A percentile compares a stretch with the other conserved stretches of the same genome.
phyloP scores from a whole-genome alignment of 225 moss, liverwort and hornwort species.

The Takakia lepidozioides region DNA sequence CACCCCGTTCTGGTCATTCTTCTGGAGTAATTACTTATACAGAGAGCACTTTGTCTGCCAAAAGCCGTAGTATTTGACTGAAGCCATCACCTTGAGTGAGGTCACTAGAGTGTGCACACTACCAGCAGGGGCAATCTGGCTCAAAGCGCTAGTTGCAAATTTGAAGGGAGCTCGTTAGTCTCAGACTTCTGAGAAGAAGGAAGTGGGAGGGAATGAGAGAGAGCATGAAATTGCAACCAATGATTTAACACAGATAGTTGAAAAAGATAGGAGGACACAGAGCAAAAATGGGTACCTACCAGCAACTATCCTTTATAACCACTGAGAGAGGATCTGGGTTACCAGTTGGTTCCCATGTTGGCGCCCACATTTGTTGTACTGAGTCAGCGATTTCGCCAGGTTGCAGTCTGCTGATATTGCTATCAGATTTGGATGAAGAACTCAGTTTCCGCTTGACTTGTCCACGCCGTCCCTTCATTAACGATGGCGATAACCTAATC shows the following conservation, averaged over 20 bases:
- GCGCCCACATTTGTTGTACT: too few relatives aligned
- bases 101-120: too few relatives aligned
- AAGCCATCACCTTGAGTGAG: too few relatives aligned
- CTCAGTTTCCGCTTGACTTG: conserved; percentile 16
- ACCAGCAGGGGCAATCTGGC: too few relatives aligned
- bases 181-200: neutral
- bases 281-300: conserved; percentile 7
- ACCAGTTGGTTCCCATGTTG: conserved; percentile 42
- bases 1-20: too few relatives aligned
- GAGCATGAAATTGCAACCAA: neutral
- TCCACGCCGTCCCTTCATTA: conserved; percentile 32
- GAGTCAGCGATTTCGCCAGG: conserved; percentile 18
- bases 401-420: conserved; percentile 17
- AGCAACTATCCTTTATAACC: conserved; percentile 2
- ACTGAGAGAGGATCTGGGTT: conserved; percentile 5
- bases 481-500: conserved; percentile 20
- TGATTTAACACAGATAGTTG: neutral
- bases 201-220: conserved; percentile 3
- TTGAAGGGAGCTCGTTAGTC: neutral
- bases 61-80: too few relatives aligned
- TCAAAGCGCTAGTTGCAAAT: conserved; percentile 4
- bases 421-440: conserved; percentile 15
- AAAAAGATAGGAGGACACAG: conserved; percentile 5
- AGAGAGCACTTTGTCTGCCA: too few relatives aligned
- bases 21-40: too few relatives aligned